These are phyloP conservation scores for Trametes hirsuta DNA, from an alignment of 1,284 basidiomycete genomes.

Conservation along the genomic window DNA sequence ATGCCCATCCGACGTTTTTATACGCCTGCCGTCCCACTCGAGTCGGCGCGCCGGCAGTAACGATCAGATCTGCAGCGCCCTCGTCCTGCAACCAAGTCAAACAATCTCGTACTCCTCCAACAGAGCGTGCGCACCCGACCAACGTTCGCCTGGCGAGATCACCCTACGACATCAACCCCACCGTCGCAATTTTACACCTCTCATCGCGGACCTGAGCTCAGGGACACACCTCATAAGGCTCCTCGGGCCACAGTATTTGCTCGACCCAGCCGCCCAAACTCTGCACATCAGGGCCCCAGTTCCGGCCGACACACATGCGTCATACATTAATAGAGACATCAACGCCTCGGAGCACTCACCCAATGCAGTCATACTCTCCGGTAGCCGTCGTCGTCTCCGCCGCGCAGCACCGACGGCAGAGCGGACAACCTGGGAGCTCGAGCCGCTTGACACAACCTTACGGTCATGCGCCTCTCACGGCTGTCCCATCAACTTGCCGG, in stretches of 20 bases:
- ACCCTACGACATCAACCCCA: background rate
- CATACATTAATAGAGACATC: background rate
- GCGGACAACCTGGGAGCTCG: background rate
- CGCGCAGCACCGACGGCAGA: background rate
- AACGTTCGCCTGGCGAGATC: slow-evolving; percentile 13
- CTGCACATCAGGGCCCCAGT: background rate
- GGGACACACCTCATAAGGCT: slow-evolving; percentile 7
- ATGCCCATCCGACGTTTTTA: too few species aligned
- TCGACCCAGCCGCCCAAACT: background rate
- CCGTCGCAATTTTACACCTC: background rate
- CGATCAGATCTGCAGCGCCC: too few species aligned
- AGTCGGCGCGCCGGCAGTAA: too few species aligned
- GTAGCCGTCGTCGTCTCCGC: background rate
- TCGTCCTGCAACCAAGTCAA: too few species aligned
- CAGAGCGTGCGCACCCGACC: slow-evolving; percentile 5
- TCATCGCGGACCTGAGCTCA: background rate
- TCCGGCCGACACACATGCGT: slow-evolving; percentile 7
- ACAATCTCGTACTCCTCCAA: too few species aligned
- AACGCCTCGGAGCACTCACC: background rate
- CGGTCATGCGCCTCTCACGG: background rate
- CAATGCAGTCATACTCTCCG: background rate
- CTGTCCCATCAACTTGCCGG: background rate
- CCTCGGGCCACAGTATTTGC: background rate
- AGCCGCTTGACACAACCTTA: slow-evolving; percentile 1
- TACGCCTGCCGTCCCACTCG: too few species aligned